A percentile compares a stretch with the other conserved stretches of the same genome.
phyloP scores from a whole-genome alignment of 352 stramenopile genomes.

The Thalassiosira allenii region DNA sequence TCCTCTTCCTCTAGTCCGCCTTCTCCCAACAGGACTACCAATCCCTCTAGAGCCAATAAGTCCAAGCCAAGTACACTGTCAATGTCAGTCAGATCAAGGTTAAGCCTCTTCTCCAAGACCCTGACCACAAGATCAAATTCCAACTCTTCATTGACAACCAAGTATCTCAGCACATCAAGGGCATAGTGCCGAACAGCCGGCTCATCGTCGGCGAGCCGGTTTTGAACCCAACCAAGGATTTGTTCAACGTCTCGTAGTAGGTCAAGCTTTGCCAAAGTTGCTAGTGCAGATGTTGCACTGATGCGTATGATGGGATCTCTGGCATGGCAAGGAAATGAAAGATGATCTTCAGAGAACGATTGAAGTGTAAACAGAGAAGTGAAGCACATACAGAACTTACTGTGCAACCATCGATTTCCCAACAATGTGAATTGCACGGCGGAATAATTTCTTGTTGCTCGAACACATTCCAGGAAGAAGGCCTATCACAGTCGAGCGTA shows the following conservation, averaged over 20 bases:
- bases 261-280: constrained; percentile 72
- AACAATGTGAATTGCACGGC: constrained; percentile 67
- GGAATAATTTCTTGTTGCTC: constrained; percentile 74
- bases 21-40: constrained; percentile 72
- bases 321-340: neutral
- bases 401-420: constrained; percentile 53
- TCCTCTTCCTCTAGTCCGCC: constrained; percentile 64
- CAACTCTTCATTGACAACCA: constrained; percentile 74
- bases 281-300: constrained; percentile 66
- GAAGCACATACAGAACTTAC: constrained; percentile 23
- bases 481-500: constrained; percentile 64
- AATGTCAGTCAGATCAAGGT: constrained; percentile 51
- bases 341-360: neutral
- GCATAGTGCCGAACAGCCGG: constrained; percentile 65
- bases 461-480: constrained; percentile 70
- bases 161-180: constrained; percentile 66
- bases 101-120: constrained; percentile 75
- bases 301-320: constrained; percentile 68
- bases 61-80: constrained; percentile 51
- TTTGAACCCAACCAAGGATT: constrained; percentile 78
- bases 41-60: constrained; percentile 61
- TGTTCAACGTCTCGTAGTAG: constrained; percentile 74
- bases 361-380: neutral
- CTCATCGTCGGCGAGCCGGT: constrained; percentile 65
- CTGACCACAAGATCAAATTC: constrained; percentile 79